A percentile compares a stretch with the other conserved stretches of the same genome.
These are phyloP conservation scores for Coemansia sp. DNA, from an alignment of 192 early-diverging fungal genomes.

Conservation along the genomic window DNA sequence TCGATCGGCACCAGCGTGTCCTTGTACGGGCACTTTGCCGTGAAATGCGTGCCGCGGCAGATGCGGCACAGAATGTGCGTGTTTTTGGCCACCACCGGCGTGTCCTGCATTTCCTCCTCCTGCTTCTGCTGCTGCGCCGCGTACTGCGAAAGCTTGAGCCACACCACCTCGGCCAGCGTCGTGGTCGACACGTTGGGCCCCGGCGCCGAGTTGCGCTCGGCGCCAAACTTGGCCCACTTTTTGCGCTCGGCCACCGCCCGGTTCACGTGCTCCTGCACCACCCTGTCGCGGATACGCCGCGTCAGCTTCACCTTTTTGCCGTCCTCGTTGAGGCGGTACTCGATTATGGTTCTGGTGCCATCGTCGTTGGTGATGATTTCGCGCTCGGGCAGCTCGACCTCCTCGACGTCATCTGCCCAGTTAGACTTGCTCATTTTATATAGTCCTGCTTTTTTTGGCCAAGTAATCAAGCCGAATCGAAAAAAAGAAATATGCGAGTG, in stretches of 20 bases:
- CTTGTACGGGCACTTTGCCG: slow-evolving; percentile 97
- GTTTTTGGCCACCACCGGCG: slow-evolving; percentile 56
- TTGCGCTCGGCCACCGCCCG: slow-evolving; percentile 86
- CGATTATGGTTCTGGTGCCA: slow-evolving; percentile 76
- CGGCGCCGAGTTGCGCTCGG: slow-evolving; percentile 65
- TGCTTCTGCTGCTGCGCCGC: slow-evolving; percentile 40
- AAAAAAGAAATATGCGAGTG: neutral
- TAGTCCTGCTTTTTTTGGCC: neutral
- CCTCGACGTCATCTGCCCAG: slow-evolving; percentile 77
- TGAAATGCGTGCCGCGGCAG: slow-evolving; percentile 96
- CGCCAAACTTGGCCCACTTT: slow-evolving; percentile 84
- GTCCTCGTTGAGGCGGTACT: slow-evolving; percentile 81
- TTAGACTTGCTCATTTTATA: slow-evolving; percentile 46
- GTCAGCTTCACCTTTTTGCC: slow-evolving; percentile 91
- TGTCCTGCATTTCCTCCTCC: slow-evolving; percentile 57
- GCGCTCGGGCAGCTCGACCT: slow-evolving; percentile 43
- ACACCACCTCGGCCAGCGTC: slow-evolving; percentile 79
- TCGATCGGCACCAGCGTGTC: slow-evolving; percentile 81
- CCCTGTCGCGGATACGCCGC: slow-evolving; percentile 72
- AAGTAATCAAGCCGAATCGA: neutral
- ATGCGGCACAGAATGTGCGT: slow-evolving; percentile 91
- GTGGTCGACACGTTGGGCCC: slow-evolving; percentile 90
- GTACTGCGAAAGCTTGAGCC: slow-evolving; percentile 73
- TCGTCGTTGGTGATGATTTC: slow-evolving; percentile 56
- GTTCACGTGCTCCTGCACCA: slow-evolving; percentile 79